phyloP scores from a whole-genome alignment of 345 rosid genomes.

The Ceriops zippeliana region DNA sequence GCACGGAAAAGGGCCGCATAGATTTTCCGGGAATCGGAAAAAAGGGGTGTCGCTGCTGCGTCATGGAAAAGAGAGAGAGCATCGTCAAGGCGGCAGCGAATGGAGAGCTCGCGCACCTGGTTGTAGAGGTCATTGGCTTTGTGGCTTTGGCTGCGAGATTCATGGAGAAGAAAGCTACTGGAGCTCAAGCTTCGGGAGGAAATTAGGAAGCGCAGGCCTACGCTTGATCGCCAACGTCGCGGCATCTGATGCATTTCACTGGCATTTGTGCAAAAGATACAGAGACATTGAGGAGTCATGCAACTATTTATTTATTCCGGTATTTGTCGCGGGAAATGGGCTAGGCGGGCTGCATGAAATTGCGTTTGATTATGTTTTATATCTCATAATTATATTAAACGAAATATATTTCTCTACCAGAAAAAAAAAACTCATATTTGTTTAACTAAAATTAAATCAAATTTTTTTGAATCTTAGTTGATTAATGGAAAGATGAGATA shows the following conservation, averaged over 20 bases:
- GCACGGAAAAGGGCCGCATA: conserved; percentile 62
- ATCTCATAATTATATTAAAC: too few species aligned
- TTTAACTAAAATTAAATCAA: too few species aligned
- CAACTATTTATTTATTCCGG: too few species aligned
- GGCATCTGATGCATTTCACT: neutral
- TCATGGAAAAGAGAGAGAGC: conserved; percentile 47
- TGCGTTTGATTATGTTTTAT: too few species aligned
- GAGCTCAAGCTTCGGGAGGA: conserved; percentile 22
- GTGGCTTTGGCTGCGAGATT: neutral
- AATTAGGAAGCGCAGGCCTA: conserved; percentile 16
- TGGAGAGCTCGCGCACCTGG: conserved; percentile 27
- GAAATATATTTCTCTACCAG: too few species aligned
- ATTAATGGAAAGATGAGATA: too few species aligned
- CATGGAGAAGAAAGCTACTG: neutral
- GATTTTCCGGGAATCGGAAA: conserved; percentile 32
- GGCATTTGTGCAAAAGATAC: too few species aligned
- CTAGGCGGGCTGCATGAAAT: too few species aligned
- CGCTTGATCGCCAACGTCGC: conserved; percentile 16
- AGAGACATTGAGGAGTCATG: too few species aligned
- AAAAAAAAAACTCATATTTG: too few species aligned
- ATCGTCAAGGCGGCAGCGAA: conserved; percentile 40
- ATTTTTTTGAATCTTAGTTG: too few species aligned
- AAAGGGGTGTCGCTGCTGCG: conserved; percentile 25
- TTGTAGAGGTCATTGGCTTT: conserved; percentile 23
- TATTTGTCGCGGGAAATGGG: too few species aligned